Conservation (phyloP, 108 stramenopile species). For the Phaeodactylum tricornutum region DNA sequence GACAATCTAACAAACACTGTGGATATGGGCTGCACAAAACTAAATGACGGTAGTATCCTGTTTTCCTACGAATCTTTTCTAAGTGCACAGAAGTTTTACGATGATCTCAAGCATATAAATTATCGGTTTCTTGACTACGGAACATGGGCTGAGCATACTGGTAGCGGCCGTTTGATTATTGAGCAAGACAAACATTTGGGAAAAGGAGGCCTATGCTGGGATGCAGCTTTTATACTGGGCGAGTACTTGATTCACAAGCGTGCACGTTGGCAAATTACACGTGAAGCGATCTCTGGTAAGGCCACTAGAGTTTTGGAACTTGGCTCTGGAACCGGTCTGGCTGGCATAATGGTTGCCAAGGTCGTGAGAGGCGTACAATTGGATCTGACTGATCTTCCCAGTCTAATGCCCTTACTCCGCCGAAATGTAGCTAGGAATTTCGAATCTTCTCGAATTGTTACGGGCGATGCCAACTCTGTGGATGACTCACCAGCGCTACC, state of each 20-base stretch:
- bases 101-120: constrained; percentile 79
- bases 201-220: constrained; percentile 81
- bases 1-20: background rate
- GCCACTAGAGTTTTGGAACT: constrained; percentile 37
- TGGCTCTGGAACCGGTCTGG: constrained; percentile 75
- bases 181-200: constrained; percentile 60
- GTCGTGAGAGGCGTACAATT: constrained; percentile 28
- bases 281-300: background rate
- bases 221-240: constrained; percentile 66
- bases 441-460: background rate
- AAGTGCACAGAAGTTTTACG: constrained; percentile 50
- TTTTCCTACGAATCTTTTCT: constrained; percentile 50
- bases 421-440: constrained; percentile 38
- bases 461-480: background rate
- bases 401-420: constrained; percentile 40
- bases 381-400: constrained; percentile 59
- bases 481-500: too few relatives aligned
- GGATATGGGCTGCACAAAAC: background rate
- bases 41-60: background rate
- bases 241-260: constrained; percentile 41
- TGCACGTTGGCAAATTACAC: constrained; percentile 15
- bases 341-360: constrained; percentile 52
- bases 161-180: constrained; percentile 24
- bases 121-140: constrained; percentile 48
- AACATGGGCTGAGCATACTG: background rate